Base-by-base conservation (phyloP, 108 stramenopile species). In the Nannochloropsis gaditana region DNA sequence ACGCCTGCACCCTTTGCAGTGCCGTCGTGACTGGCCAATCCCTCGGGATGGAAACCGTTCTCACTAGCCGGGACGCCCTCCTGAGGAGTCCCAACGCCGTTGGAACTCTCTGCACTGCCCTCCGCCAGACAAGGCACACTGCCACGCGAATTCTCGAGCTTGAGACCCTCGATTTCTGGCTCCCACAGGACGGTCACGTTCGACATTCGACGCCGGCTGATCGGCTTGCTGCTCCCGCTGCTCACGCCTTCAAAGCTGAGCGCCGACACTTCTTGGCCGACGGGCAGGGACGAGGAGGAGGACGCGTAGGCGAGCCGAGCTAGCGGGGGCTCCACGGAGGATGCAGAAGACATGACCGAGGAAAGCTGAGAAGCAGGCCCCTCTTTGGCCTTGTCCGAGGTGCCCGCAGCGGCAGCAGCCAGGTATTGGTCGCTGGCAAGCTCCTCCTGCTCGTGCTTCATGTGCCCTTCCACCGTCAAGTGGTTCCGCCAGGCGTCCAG, bases 151-250 rank as follows among this genome's bases (percentile, higher is more conserved):
- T 15, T 73, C 59, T 73, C 59, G 15, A 15, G 59, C 59, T 73
- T 73, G 19, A 73, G 59, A 15, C 59, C 59, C 59, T 73, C 59
- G 19, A 73, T n/a, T n/a, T 73, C 59, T n/a, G 59, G 59, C 59
- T 73, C 59, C 59, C 59, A 73, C 59, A 73, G n/a, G 19, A 73
- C 59, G 19, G 59, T 73, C 59, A 73, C 59, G 59, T 73, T 73
- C 59, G 59, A 73, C 59, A 73, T 73, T n/a, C 59, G 15, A 15
- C 59, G 15, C n/a, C 59, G 59, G 8, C 59, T 73, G 15, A 73
- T n/a, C 15, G 19, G 19, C 59, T 15, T 73, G 5, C 19, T n/a
- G 2, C 19, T n/a, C 15, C 59, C 8, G 59, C 59, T 73, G 59
- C 59, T 73, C n/a, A 4, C 59, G 21, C 21, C 81, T 19, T 73